phyloP scores from a whole-genome alignment of 148 eudicot genomes.

The Hydrangea macrophylla region DNA sequence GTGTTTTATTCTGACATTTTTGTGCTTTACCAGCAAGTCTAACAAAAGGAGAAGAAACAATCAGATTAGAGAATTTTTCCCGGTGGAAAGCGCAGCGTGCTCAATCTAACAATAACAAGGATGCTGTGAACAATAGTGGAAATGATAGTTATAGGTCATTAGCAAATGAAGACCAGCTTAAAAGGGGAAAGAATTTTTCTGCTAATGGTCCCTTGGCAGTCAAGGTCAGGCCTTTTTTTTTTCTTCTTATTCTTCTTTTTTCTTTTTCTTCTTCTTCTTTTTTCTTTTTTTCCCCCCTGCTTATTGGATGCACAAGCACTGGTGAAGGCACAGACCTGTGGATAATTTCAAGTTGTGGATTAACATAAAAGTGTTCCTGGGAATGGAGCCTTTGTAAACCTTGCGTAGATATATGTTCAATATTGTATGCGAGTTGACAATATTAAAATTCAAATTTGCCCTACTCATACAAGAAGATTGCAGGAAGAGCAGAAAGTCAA shows the following conservation, averaged over 20 bases:
- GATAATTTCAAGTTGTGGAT: neutral
- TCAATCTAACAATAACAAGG: conserved; percentile 24
- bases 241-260: no score
- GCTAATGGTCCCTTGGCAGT: conserved; percentile 29
- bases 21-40: conserved; percentile 20
- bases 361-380: no score
- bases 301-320: neutral
- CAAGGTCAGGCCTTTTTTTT: conserved; percentile 42
- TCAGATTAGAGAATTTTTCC: conserved; percentile 29
- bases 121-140: conserved; percentile 33
- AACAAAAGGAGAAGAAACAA: conserved; percentile 26
- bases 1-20: conserved; percentile 1
- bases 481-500: no score
- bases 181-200: conserved; percentile 33
- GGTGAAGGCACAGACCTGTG: neutral
- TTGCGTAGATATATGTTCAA: no score
- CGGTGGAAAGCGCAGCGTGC: conserved; percentile 26
- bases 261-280: neutral
- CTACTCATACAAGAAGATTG: no score
- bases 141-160: conserved; percentile 17
- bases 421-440: no score
- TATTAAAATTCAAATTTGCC: no score
- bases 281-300: neutral
- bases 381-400: no score
- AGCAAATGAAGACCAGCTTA: conserved; percentile 38